Evolutionary conservation across 164 flowering plant species (phyloP), one percentile per base, ranked within the genome.

Genomic region (Tetrastigma voinierianum): DNA sequence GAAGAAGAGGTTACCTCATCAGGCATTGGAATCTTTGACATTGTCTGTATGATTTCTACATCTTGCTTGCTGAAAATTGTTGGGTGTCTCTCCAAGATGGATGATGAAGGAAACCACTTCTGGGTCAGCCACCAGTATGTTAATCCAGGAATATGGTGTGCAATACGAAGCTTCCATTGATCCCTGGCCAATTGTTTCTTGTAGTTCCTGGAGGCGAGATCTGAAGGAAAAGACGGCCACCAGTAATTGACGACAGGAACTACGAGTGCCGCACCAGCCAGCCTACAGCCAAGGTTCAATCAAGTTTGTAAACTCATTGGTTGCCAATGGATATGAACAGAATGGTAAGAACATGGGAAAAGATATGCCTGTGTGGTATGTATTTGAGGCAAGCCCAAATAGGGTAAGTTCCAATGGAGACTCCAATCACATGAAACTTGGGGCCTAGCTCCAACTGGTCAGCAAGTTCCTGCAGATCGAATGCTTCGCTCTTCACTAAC

Each of bases 151-250:
- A 65, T 65, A 61, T 81, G 54, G 32, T 77, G 80, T 56, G 78
- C 72, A 13, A 79, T 32, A 17, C 75, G 4, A 24, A 76, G 67
- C n/a, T 46, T 52, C 71, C 77, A 72, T 57, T 64, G 82, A 47
- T 77, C 86, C 53, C 67, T 71, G 57, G 45, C 44, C 7, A 67
- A 68, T 15, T 55, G 43, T 8, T 19, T 45, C 64, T 53, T 74
- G 64, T 45, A 79, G 17, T 20, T 80, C 49, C 64, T 25, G 1
- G 10, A 45, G 4, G 62, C 23, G 43, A 77, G 25, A 43, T 68
- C 61, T 1, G 62, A 12, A 58, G 84, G 84, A 19, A 83, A 62
- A 15, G 79, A 73, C 19, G 79, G 85, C 87, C 82, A 83, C 83
- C 84, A 76, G 61, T 64, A 83, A 48, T 85, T 83, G 25, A 78